Evolutionary conservation across 2,329 filamentous ascomycete species (phyloP), one percentile per base, ranked within the genome.

Genomic region (Ceratocystis variospora): DNA sequence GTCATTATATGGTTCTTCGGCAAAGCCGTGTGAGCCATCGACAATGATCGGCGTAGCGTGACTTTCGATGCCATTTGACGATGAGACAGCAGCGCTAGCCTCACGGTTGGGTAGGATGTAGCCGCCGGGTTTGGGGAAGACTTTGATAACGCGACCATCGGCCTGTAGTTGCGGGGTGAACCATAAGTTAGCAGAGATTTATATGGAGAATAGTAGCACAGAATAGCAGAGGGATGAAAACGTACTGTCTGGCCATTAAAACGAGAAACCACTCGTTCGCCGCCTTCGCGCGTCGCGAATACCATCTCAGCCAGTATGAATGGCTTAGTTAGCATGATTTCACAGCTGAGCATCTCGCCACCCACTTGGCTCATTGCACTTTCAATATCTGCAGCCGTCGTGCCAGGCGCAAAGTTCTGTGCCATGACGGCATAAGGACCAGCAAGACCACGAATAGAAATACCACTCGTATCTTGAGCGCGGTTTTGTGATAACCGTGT

Each of bases 341-440:
- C 81, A 76, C 89, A 93, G 71, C 81, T 83, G 28, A 81, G 72
- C 71, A 90, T 81, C 68, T 86, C 79, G 37, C 87, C 88, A 48
- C 87, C 88, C n/a, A 89, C 77, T 0, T 85, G 84, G n/a, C 81
- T 82, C 84, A 94, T 86, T 66, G 89, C 89, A 71, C 86, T 88
- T 77, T 91, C 88, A 68, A 94, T 90, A 72, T 94, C 89, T 37
- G 87, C 88, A 1, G 87, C 87, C 5, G 89, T 91, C 0, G 89
- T 94, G 46, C 89, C 89, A 1, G 84, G 84, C 12, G 89, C 89
- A 73, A 94, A 90, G 78, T 94, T 94, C 75, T 89, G 87, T 2
- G 87, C 88, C 73, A 90, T 82, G 28, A 94, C 82, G 19, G 83
- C 81, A 71, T 83, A 89, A 0, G 88, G 88, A 0, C 88, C 87